phyloP scores from a whole-genome alignment of 352 stramenopile genomes.

The Globisporangium nodosum region DNA sequence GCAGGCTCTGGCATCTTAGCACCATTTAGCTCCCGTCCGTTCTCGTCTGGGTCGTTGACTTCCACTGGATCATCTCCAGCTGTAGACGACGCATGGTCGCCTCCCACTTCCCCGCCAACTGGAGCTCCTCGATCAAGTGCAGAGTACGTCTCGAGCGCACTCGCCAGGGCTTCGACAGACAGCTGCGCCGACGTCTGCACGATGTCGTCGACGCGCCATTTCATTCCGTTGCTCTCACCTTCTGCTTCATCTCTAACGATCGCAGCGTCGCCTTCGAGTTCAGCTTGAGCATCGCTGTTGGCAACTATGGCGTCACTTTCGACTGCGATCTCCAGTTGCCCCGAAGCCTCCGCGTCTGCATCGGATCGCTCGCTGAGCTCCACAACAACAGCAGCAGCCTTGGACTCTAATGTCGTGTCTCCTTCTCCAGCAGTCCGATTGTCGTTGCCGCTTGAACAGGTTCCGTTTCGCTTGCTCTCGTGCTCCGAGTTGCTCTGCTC shows the following conservation, averaged over 20 bases:
- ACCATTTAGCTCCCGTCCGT: not conserved
- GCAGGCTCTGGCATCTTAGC: not conserved
- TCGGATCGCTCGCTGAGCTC: too few relatives aligned
- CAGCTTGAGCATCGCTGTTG: too few relatives aligned
- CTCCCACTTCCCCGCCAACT: not conserved
- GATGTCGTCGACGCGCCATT: slow-evolving; percentile 4
- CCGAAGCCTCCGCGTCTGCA: too few relatives aligned
- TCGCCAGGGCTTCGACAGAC: slow-evolving; percentile 1
- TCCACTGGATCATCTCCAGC: not conserved
- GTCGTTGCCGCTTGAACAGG: too few relatives aligned
- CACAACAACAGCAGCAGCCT: too few relatives aligned
- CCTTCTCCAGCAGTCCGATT: too few relatives aligned
- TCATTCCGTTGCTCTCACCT: too few relatives aligned
- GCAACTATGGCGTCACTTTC: not conserved
- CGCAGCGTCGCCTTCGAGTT: not conserved
- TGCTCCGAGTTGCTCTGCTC: not conserved
- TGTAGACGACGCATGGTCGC: not conserved
- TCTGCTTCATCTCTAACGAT: not conserved
- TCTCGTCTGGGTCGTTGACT: not conserved
- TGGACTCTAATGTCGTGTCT: too few relatives aligned
- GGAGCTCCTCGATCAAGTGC: not conserved
- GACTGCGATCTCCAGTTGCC: too few relatives aligned
- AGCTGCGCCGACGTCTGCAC: slow-evolving; percentile 1
- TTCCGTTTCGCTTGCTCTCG: not conserved
- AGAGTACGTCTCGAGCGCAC: slow-evolving; percentile 8